Evolutionary conservation across 108 stramenopile species (phyloP).

Genomic region (Asterionellopsis glacialis): DNA sequence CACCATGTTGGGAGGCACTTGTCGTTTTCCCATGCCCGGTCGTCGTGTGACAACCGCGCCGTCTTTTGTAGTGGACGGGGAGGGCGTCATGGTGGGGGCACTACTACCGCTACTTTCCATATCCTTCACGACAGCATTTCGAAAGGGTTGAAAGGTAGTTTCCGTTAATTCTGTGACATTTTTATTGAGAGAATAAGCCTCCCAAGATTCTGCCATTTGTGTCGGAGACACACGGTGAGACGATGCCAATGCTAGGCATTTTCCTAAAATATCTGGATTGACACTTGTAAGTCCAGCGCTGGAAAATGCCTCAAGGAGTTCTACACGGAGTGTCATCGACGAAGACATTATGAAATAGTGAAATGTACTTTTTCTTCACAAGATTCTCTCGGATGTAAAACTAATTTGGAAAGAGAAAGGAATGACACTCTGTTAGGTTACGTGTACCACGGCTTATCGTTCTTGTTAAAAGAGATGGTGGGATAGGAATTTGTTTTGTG

Average conservation of each 20-base stretch:
- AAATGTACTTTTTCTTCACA: no score
- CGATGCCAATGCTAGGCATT: slow-evolving; percentile 49
- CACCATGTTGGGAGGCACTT: slow-evolving; percentile 24
- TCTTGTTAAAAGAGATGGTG: no score
- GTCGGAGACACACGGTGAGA: slow-evolving; percentile 35
- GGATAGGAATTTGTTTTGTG: no score
- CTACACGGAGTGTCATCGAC: slow-evolving; percentile 4
- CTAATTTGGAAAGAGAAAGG: no score
- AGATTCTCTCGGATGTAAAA: no score
- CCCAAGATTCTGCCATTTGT: slow-evolving; percentile 67
- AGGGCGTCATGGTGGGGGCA: slow-evolving; percentile 2
- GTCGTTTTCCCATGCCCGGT: slow-evolving; percentile 14
- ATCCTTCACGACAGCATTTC: slow-evolving; percentile 35
- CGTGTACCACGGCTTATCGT: no score
- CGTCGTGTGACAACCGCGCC: slow-evolving; percentile 12
- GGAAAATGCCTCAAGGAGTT: slow-evolving; percentile 23
- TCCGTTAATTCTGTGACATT: slow-evolving; percentile 40
- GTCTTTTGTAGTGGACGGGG: slow-evolving; percentile 3
- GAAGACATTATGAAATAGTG: no score
- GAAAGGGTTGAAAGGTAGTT: slow-evolving; percentile 45
- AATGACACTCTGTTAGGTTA: no score
- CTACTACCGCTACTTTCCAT: slow-evolving; percentile 2
- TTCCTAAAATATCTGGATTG: slow-evolving; percentile 25
- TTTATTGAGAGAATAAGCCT: slow-evolving; percentile 64
- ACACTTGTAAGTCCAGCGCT: slow-evolving; percentile 25